Conservation (phyloP, 78 protist genomes). For the Mantamonas sphyraenae region DNA sequence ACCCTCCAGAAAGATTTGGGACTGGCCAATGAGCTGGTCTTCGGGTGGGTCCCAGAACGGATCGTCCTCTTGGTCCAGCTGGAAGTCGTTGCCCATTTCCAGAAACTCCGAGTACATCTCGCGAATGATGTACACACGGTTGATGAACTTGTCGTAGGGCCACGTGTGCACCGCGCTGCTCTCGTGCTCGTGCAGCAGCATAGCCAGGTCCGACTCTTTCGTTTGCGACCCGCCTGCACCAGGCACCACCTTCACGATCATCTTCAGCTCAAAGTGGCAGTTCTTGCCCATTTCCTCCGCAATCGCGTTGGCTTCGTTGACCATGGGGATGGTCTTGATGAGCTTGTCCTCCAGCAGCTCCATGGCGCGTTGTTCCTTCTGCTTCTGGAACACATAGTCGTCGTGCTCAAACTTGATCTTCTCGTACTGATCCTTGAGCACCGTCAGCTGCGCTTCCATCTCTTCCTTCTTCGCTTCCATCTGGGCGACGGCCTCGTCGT, state of each 20-base stretch:
- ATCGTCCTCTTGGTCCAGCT: neutral
- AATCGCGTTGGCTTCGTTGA: conserved; percentile 1
- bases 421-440: too few relatives aligned
- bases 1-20: conserved; percentile 8
- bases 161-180: too few relatives aligned
- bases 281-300: neutral
- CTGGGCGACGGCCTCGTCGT: too few relatives aligned
- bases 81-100: neutral
- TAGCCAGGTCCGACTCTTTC: too few relatives aligned
- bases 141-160: conserved; percentile 12
- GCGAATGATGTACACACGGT: conserved; percentile 21
- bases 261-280: conserved; percentile 1
- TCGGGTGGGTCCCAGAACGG: conserved; percentile 8
- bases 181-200: too few relatives aligned
- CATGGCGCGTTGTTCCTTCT: too few relatives aligned
- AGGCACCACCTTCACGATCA: neutral
- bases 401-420: too few relatives aligned
- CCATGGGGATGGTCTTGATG: neutral
- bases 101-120: neutral
- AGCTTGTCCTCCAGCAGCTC: neutral
- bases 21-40: conserved; percentile 11
- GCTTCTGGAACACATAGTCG: too few relatives aligned
- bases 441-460: too few relatives aligned
- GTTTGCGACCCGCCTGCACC: too few relatives aligned
- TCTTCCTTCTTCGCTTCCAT: too few relatives aligned